Evolutionary conservation across 352 stramenopile genomes (phyloP), one percentile per base, ranked within the genome.

Genomic region (Phytophthora hybrid): DNA sequence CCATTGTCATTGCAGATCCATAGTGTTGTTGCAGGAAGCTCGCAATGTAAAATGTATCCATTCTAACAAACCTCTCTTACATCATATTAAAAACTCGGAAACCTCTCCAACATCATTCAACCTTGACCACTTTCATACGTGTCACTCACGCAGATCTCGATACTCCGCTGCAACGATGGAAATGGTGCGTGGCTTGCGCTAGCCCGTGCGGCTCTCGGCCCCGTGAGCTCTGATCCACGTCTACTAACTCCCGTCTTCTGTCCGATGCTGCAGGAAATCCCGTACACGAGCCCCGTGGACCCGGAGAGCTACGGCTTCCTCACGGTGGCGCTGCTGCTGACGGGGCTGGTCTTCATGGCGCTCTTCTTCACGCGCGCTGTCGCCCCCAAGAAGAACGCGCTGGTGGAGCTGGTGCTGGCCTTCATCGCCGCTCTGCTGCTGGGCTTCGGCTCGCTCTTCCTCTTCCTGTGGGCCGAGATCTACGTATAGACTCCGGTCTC

Each of bases 381-480:
- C 29, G 75, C 85, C 10, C 82, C 85, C 23, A 86, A 93, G 80
- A 96, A 96, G 79, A 95, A 93, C 68, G 69, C 88, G 19, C 29
- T 90, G 26, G 65, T 85, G n/a, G 90, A 96, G 77, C 62, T 94
- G 44, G 62, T 89, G 29, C 63, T 94, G 44, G 87, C 88, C 9
- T 64, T 92, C 55, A 80, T 94, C 57, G 81, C 88, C 0, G 84
- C 90, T 26, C 69, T 94, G 65, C 80, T 96, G 34, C 76, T 96
- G 21, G 90, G 90, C 39, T 93, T 93, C 67, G 88, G 88, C 69
- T 86, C 90, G 64, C 84, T 96, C 34, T 96, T 96, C 71, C 80
- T 96, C 62, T 93, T 96, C 74, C 83, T 96, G 16, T 96, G 88
- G 90, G 88, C 87, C 56, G 90, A 94, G 76, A 90, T 96, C 79